Base-by-base conservation (phyloP, 192 early-diverging fungal genomes). In the Gamsiella multidivaricata region DNA sequence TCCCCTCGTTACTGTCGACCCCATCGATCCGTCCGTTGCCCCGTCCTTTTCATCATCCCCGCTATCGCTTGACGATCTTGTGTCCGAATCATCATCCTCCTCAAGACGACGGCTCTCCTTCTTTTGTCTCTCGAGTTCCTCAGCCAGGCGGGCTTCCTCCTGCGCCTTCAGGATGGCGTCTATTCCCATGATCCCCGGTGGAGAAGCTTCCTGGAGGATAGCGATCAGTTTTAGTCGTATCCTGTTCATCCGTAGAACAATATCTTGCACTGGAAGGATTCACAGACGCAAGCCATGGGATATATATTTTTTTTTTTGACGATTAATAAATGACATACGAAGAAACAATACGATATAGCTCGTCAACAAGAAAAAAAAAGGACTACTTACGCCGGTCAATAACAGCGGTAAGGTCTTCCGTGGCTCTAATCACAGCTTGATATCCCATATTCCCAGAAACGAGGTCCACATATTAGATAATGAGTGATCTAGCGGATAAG, bases 321-420 rank as follows among this genome's bases (percentile, higher is more conserved):
- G 22, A 57, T 15, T 39, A 34, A 39, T 31, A 20, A 39, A n/a
- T n/a, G n/a, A n/a, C n/a, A n/a, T n/a, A n/a, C n/a, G n/a, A n/a
- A n/a, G n/a, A n/a, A n/a, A n/a, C 25, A 61, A 45, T 2, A 3
- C 39, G 29, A 18, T 47, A 47, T 22, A 31, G 17, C 1, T 20
- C 32, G 12, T 0, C 3, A 63, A 45, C 54, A 9, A 28, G 10
- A 18, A 5, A 11, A 53, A 26, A 2, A 18, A n/a, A 20, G 18
- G 17, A 4, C 6, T 12, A 43, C 37, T 57, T 68, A 76, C 73
- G 33, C 22, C 68, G 65, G 26, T 76, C 73, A 8, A 76, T 49
- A 9, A 59, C 51, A 8, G 23, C 59, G 10, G 65, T 68, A 14
- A 76, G 37, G 8, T 76, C 73, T 3, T 59, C 53, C 5, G 56